Conservation (phyloP, 2,329 filamentous ascomycete species). For the Metarhizium rileyi region DNA sequence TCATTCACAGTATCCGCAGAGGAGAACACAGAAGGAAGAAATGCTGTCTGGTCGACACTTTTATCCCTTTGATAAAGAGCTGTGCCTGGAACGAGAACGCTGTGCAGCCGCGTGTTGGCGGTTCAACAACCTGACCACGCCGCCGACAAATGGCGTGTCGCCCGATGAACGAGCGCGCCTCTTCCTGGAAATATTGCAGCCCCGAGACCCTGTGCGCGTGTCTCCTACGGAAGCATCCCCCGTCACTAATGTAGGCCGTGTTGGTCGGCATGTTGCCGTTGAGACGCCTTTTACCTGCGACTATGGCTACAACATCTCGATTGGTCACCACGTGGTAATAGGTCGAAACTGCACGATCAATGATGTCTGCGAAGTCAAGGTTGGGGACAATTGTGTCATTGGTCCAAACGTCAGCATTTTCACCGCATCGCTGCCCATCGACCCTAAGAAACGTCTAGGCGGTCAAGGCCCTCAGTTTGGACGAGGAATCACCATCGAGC, state of each 20-base stretch:
- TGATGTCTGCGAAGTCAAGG: conserved; percentile 73
- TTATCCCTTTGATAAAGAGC: conserved; percentile 65
- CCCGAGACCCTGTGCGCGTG: conserved; percentile 44
- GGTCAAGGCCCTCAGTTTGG: conserved; percentile 63
- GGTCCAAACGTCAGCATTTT: conserved; percentile 83
- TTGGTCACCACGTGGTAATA: conserved; percentile 78
- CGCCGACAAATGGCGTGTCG: conserved; percentile 63
- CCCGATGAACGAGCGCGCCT: conserved; percentile 57
- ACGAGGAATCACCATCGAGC: conserved; percentile 65
- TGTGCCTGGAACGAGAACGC: conserved; percentile 74
- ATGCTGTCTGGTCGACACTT: conserved; percentile 79
- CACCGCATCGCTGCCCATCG: conserved; percentile 62
- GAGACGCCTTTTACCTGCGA: conserved; percentile 88
- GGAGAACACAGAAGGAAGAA: conserved; percentile 70
- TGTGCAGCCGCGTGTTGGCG: conserved; percentile 74
- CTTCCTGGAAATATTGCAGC: conserved; percentile 63
- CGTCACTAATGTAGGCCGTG: conserved; percentile 45
- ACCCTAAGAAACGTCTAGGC: conserved; percentile 64
- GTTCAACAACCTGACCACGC: conserved; percentile 71
- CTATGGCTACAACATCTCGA: conserved; percentile 88
- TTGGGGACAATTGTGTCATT: conserved; percentile 68
- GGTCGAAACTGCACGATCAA: conserved; percentile 76
- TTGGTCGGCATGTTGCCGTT: conserved; percentile 69
- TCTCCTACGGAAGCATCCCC: conserved; percentile 45
- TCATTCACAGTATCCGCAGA: conserved; percentile 39